These are phyloP conservation scores for Saccharomyces hybrid DNA, from an alignment of 1,139 yeast species.

Conservation along the genomic window DNA sequence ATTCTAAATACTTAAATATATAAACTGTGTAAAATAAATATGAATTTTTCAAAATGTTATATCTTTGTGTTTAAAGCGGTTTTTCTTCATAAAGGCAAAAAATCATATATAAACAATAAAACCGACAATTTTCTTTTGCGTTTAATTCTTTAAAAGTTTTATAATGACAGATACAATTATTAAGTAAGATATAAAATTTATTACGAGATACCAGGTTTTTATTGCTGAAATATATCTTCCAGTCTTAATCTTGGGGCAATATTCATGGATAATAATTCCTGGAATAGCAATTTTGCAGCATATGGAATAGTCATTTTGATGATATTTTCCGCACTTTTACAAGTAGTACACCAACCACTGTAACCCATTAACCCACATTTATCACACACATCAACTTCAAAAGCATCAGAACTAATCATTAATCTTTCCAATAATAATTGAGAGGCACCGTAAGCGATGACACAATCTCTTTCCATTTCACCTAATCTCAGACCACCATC, in stretches of 20 bases:
- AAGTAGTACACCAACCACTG: slow-evolving; percentile 93
- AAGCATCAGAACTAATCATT: slow-evolving; percentile 95
- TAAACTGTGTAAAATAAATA: background rate
- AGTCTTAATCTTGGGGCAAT: slow-evolving; percentile 90
- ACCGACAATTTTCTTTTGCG: background rate
- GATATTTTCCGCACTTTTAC: slow-evolving; percentile 80
- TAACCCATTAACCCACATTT: slow-evolving; percentile 97
- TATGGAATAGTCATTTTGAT: slow-evolving; percentile 95
- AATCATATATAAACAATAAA: too few species aligned
- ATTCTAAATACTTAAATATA: background rate
- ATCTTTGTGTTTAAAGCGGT: background rate
- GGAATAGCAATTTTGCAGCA: slow-evolving; percentile 93
- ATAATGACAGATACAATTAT: background rate
- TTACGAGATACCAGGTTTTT: background rate
- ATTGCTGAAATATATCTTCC: slow-evolving; percentile 61
- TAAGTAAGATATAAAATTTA: background rate
- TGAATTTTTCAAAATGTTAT: background rate
- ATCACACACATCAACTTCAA: slow-evolving; percentile 92
- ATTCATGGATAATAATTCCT: slow-evolving; percentile 92
- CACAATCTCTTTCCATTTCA: slow-evolving; percentile 99
- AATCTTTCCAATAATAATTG: slow-evolving; percentile 86
- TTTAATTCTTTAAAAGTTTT: background rate
- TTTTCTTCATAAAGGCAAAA: too few species aligned
- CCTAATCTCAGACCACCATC: slow-evolving; percentile 99
- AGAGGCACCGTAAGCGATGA: slow-evolving; percentile 98